Evolutionary conservation across 108 stramenopile genomes (phyloP).

Genomic region (Heterococcus sp.): DNA sequence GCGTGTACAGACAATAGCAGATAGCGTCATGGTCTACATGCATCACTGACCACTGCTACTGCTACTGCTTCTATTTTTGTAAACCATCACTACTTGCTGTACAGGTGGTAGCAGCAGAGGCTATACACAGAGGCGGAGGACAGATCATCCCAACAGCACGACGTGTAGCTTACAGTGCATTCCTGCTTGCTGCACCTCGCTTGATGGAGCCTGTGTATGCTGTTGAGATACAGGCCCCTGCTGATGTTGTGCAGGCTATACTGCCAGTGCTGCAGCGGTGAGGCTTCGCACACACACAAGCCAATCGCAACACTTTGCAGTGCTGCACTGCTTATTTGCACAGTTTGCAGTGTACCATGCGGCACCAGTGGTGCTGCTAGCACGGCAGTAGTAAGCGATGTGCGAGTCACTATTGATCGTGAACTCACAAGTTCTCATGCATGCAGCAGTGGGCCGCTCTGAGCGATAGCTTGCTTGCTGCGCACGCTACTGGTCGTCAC

Average conservation of each 20-base stretch:
- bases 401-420: no score
- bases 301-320: not conserved
- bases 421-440: no score
- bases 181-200: conserved; percentile 88
- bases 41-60: no score
- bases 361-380: not conserved
- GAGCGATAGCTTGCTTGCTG: no score
- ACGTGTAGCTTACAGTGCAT: conserved; percentile 84
- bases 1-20: no score
- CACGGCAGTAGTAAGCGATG: no score
- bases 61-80: no score
- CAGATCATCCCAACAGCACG: conserved; percentile 89
- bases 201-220: conserved; percentile 95
- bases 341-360: not conserved
- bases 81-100: not conserved
- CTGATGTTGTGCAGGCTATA: conserved; percentile 80
- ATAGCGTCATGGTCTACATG: no score
- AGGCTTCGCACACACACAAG: not conserved
- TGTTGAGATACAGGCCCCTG: conserved; percentile 92
- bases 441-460: no score
- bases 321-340: not conserved
- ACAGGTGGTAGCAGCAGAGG: conserved; percentile 17
- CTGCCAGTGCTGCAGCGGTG: conserved; percentile 69
- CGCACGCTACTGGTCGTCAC: no score
- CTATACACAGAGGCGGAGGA: conserved; percentile 38